Percentiles rank a stretch among this genome's conserved stretches.
phyloP scores from a whole-genome alignment of 169 alveolate genomes.

The Cryptosporidium felis region DNA sequence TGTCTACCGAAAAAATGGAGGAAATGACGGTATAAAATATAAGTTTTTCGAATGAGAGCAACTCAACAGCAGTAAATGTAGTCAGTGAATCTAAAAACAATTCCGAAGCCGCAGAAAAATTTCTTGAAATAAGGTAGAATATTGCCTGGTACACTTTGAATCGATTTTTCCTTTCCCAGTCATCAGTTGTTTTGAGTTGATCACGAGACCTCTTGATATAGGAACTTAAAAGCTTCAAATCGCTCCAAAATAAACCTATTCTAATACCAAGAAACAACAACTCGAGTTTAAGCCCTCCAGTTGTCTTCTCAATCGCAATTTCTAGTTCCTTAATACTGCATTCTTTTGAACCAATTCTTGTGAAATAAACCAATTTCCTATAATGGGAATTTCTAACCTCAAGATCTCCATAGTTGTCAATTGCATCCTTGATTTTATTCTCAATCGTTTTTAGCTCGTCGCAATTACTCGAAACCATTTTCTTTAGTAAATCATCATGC shows the following conservation, averaged over 20 bases:
- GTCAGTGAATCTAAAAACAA: constrained; percentile 87
- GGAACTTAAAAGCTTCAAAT: constrained; percentile 61
- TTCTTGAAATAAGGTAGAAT: constrained; percentile 82
- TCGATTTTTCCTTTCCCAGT: constrained; percentile 97
- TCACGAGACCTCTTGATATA: constrained; percentile 30
- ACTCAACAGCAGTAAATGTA: constrained; percentile 94
- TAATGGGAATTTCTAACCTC: constrained; percentile 82
- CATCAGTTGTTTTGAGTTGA: constrained; percentile 94
- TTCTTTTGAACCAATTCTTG: constrained; percentile 26
- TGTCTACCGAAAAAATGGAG: constrained; percentile 78
- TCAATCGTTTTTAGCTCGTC: constrained; percentile 74
- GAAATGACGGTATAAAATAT: constrained; percentile 91
- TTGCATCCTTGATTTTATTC: constrained; percentile 78
- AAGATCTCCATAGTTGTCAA: constrained; percentile 78
- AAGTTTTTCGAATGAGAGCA: constrained; percentile 89
- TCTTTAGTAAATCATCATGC: background rate
- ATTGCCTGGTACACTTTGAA: constrained; percentile 93
- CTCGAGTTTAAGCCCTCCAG: constrained; percentile 80
- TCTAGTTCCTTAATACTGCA: constrained; percentile 64
- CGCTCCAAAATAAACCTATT: constrained; percentile 77
- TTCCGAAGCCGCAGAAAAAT: constrained; percentile 88
- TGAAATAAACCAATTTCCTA: constrained; percentile 75
- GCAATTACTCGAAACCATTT: background rate
- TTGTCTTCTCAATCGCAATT: constrained; percentile 76
- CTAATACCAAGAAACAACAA: constrained; percentile 77